Percentiles rank a stretch among this genome's conserved stretches.
Conservation (phyloP, 2,329 filamentous ascomycete species). For the Fusarium compactum region DNA sequence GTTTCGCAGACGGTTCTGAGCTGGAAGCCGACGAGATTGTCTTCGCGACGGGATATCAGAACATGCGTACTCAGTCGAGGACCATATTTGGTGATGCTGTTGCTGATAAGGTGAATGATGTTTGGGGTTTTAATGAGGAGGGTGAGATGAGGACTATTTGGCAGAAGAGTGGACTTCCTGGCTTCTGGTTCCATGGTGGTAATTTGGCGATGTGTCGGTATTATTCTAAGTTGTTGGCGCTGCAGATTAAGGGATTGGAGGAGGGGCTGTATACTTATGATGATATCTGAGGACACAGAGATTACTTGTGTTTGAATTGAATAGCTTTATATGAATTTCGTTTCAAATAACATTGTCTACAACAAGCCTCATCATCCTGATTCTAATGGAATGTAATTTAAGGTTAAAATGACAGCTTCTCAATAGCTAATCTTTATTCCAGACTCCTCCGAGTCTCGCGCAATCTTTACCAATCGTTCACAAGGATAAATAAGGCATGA, state of each 20-base stretch:
- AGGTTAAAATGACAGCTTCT: rapidly evolving
- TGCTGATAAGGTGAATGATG: slow-evolving; percentile 67
- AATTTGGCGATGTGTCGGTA: slow-evolving; percentile 73
- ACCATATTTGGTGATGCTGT: slow-evolving; percentile 72
- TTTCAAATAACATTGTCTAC: background rate
- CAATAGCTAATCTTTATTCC: background rate
- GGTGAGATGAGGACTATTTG: slow-evolving; percentile 69
- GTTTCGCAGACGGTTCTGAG: slow-evolving; percentile 66
- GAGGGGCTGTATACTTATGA: slow-evolving; percentile 53
- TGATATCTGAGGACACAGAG: slow-evolving; percentile 39
- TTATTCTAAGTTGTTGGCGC: slow-evolving; percentile 66
- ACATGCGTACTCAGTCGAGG: slow-evolving; percentile 74
- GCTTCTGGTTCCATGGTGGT: slow-evolving; percentile 75
- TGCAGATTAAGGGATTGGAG: slow-evolving; percentile 64
- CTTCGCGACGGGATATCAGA: slow-evolving; percentile 74
- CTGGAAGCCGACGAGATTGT: slow-evolving; percentile 73
- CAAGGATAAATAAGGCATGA: rapidly evolving
- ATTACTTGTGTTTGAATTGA: background rate
- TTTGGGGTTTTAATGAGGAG: slow-evolving; percentile 72
- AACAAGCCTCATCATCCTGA: background rate
- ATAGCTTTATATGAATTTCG: background rate
- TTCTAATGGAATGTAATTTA: background rate
- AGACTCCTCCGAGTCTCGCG: background rate
- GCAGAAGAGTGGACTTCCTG: slow-evolving; percentile 70
- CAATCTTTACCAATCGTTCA: background rate